Base-by-base conservation (phyloP, 2,329 filamentous ascomycete genomes). In the Phaeophleospora eucalypticola region DNA sequence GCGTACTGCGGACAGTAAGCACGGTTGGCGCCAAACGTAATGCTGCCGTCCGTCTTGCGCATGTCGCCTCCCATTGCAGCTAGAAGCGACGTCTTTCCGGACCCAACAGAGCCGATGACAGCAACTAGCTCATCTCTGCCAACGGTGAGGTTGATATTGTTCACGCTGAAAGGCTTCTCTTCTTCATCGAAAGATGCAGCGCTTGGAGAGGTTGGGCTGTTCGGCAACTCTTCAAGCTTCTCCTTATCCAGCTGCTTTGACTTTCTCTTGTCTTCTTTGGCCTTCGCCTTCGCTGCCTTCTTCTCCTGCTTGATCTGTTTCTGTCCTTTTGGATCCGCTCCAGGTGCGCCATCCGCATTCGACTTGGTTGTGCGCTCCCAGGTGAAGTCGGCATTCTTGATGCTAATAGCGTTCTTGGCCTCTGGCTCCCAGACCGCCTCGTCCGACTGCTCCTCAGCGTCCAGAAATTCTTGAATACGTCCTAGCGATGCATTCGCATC, bases 1-100 rank as follows among this genome's bases (percentile, higher is more conserved):
- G 93, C 88, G 62, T 95, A 95, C 64, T 98, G 91, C 0, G 91
- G 91, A 56, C 93, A 97, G 60, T 95, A 96, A 0, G 91, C 88
- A 52, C 90, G 78, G 2, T 82, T 84, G 0, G 88, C 88, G 34
- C 90, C 87, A 57, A 93, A 78, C 0, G 81, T 78, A 4, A 94
- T 78, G 32, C 84, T 77, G 9, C 89, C 89, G 3, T 70, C 72
- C 0, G 87, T 94, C 65, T 84, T 86, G 36, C 89, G 82, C 91
- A 97, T 97, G 54, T 97, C 91, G 18, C 93, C 91, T 1, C 90
- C 91, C 37, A 98, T 71, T 0, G 91, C 89, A 27, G 89, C 86
- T 2, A 98, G 79, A 1, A 98, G 71, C 0, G 90, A 96, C 41
- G 80, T 93, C 71, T 98, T 97, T 4, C 91, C 91, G 52, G 86